Evolutionary conservation across 805 yeast genomes (phyloP), one percentile per base, ranked within the genome.

Genomic region (Saccharomycopsis fibuligera): DNA sequence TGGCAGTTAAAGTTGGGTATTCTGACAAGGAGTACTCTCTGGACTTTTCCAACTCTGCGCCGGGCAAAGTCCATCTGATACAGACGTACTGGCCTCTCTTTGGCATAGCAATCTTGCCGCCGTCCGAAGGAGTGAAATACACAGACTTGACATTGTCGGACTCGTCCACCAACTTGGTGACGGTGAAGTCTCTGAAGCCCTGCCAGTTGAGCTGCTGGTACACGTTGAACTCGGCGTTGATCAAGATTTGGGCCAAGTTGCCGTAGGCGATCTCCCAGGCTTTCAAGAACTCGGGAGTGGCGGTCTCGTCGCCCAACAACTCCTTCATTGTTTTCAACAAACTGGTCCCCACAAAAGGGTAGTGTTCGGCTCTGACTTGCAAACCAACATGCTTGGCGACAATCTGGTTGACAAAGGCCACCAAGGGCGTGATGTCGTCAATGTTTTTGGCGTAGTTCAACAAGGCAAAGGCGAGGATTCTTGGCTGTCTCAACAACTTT

Each of bases 231-330:
- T 83, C 90, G 19, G 75, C 72, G 35, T 68, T 62, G 54, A 83
- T 83, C 54, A 83, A 68, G 8, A 78, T 61, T 48, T 78, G 72
- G 4, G 89, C 89, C 53, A 83, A 68, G 49, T 73, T 76, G 33
- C 73, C 74, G 60, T 83, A 83, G 4, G 90, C 89, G 37, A 67
- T 72, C 22, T 70, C 67, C 86, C 88, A 83, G 9, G 87, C 86
- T 23, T 66, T 70, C 40, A 80, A 56, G 47, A 83, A 75, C 37
- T 71, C 78, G 2, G 68, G 71, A 17, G 78, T 77, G n/a, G 86
- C 86, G n/a, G 68, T 72, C 22, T 64, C 67, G 38, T 66, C 72
- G 4, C 86, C 86, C 31, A 83, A 64, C 36, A 78, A 69, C 47
- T 73, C 72, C 36, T 62, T 60, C 62, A 84, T 70, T 12, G 87